A percentile compares a stretch with the other conserved stretches of the same genome.
Evolutionary conservation across 495 filamentous ascomycete species (phyloP).

Genomic region (Penicillium taxi): DNA sequence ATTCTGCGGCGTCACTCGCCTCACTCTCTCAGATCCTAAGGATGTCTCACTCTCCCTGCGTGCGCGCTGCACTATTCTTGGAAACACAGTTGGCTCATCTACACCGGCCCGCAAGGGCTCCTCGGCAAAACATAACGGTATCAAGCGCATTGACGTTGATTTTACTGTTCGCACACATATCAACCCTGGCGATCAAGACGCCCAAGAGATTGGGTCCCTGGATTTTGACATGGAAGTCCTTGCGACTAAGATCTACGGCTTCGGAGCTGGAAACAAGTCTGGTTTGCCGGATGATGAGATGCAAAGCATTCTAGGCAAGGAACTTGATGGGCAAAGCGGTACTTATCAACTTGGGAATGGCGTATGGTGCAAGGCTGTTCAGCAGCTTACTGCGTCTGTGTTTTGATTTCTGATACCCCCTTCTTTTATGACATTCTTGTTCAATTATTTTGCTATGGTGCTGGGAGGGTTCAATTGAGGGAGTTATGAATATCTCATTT

Average conservation of each 20-base stretch:
- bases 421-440: too few species aligned
- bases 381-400: constrained; percentile 28
- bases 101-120: constrained; percentile 14
- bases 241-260: constrained; percentile 41
- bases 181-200: constrained; percentile 5
- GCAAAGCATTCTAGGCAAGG: constrained; percentile 29
- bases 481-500: too few species aligned
- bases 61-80: constrained; percentile 36
- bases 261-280: constrained; percentile 23
- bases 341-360: constrained; percentile 28
- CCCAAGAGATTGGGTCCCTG: constrained; percentile 21
- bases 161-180: constrained; percentile 32
- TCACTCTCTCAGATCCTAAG: constrained; percentile 25
- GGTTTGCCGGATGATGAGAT: constrained; percentile 33
- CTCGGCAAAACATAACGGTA: constrained; percentile 8
- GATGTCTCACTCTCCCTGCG: constrained; percentile 25
- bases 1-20: constrained; percentile 40
- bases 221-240: constrained; percentile 35
- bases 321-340: constrained; percentile 18
- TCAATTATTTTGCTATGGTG: too few species aligned
- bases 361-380: constrained; percentile 36
- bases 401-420: constrained; percentile 20
- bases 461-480: too few species aligned
- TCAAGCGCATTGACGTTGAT: constrained; percentile 36
- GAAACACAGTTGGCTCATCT: constrained; percentile 11